A percentile compares a stretch with the other conserved stretches of the same genome.
Evolutionary conservation across 2,329 filamentous ascomycete species (phyloP).

Genomic region (Laburnicola sp.): DNA sequence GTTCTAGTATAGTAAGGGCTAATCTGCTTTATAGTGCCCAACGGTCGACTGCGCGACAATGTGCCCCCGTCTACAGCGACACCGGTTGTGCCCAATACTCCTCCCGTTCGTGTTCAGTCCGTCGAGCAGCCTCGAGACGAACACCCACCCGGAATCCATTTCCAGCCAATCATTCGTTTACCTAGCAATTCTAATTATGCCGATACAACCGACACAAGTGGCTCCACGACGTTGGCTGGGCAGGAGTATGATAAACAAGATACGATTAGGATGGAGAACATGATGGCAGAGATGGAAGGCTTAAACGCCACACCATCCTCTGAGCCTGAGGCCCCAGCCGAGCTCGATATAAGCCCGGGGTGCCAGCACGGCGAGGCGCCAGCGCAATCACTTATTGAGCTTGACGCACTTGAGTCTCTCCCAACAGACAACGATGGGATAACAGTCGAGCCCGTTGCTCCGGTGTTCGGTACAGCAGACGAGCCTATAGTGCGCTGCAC

Average conservation of each 20-base stretch:
- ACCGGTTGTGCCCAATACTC: too few species aligned
- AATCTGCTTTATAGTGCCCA: not conserved
- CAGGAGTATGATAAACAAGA: not conserved
- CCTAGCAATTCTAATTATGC: too few species aligned
- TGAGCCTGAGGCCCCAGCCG: not conserved
- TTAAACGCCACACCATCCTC: not conserved
- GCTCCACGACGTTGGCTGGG: not conserved
- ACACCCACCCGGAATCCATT: not conserved
- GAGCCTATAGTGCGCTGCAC: not conserved
- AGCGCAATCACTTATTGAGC: not conserved
- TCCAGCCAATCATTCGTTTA: not conserved
- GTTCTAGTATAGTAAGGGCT: too few species aligned
- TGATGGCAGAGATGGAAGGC: conserved; percentile 1
- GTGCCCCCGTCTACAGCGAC: too few species aligned
- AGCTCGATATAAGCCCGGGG: not conserved
- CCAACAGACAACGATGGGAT: not conserved
- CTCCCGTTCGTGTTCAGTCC: too few species aligned
- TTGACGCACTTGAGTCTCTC: not conserved
- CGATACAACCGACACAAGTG: not conserved
- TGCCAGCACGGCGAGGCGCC: not conserved
- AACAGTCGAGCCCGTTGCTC: too few species aligned
- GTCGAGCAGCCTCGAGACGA: not conserved
- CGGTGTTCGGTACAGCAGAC: not conserved
- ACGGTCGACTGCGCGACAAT: not conserved
- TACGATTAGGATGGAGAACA: conserved; percentile 1